These are phyloP conservation scores for Gossypium sturtianum DNA, from an alignment of 345 rosid species.

Conservation along the genomic window DNA sequence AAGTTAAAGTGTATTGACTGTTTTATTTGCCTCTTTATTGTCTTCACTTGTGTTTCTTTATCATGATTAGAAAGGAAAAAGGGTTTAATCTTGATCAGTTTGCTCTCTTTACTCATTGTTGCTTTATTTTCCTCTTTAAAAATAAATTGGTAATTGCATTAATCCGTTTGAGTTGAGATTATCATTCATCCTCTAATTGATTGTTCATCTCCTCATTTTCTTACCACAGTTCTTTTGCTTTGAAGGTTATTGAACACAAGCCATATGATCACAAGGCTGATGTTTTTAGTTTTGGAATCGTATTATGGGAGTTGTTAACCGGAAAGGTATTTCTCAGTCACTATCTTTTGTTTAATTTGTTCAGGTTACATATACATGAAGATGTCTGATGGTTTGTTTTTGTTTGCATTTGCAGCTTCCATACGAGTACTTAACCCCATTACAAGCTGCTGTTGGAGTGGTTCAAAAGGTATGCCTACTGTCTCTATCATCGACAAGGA, in stretches of 20 bases:
- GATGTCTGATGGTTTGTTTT: not conserved
- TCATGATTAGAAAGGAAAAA: not conserved
- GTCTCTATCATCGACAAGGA: not conserved
- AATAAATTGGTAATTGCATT: not conserved
- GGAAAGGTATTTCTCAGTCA: constrained; percentile 58
- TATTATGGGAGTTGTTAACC: constrained; percentile 87
- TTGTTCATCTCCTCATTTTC: constrained; percentile 16
- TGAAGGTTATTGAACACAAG: constrained; percentile 88
- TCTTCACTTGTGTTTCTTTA: not conserved
- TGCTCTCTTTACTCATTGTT: not conserved
- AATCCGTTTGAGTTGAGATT: not conserved
- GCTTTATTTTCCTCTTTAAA: not conserved
- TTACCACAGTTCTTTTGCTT: constrained; percentile 31
- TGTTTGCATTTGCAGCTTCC: constrained; percentile 67
- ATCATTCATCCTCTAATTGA: not conserved
- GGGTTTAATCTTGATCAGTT: constrained; percentile 3
- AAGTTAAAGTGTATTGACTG: not conserved
- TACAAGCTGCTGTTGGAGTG: constrained; percentile 96
- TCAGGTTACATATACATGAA: not conserved
- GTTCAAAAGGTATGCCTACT: constrained; percentile 72
- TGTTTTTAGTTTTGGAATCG: constrained; percentile 84
- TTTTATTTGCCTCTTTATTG: not conserved
- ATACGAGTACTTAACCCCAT: constrained; percentile 83
- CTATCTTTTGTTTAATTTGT: not conserved
- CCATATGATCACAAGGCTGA: constrained; percentile 99